Conservation (phyloP, 2,329 filamentous ascomycete genomes). For the Falciphora oryzae region DNA sequence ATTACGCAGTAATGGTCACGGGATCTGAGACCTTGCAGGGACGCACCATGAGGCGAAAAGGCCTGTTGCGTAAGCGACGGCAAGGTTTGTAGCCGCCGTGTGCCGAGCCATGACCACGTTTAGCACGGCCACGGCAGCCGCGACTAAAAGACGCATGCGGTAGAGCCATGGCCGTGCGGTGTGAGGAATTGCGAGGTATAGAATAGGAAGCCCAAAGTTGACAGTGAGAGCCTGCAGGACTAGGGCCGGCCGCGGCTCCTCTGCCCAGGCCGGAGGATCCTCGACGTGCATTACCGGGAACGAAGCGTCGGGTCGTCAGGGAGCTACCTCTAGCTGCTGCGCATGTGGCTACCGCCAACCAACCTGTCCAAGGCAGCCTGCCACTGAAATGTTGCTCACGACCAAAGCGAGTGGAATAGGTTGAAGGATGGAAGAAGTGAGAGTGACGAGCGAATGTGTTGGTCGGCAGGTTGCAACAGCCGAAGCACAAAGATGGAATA, state of each 20-base stretch:
- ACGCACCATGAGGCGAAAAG: conserved; percentile 39
- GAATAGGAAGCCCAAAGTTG: conserved; percentile 40
- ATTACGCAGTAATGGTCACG: neutral
- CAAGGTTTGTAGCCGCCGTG: conserved; percentile 46
- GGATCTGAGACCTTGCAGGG: neutral
- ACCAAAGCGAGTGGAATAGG: neutral
- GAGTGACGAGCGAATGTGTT: too few relatives aligned
- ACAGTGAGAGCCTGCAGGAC: conserved; percentile 46
- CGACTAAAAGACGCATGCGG: conserved; percentile 42
- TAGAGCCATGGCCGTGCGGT: conserved; percentile 44
- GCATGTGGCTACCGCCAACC: neutral
- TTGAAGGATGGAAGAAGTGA: neutral
- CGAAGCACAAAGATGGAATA: too few relatives aligned
- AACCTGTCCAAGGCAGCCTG: neutral
- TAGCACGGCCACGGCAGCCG: conserved; percentile 36
- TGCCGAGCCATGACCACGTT: conserved; percentile 35
- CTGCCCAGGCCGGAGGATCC: neutral
- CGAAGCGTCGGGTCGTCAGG: too few relatives aligned
- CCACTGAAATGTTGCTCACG: neutral
- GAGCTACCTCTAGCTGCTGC: too few relatives aligned
- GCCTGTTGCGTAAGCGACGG: conserved; percentile 43
- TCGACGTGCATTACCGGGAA: neutral
- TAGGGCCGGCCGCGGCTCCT: conserved; percentile 35
- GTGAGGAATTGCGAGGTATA: conserved; percentile 54
- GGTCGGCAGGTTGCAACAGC: too few relatives aligned